Evolutionary conservation across 768 basidiomycete species (phyloP), one percentile per base, ranked within the genome.

Genomic region (Lyophyllum decastes): DNA sequence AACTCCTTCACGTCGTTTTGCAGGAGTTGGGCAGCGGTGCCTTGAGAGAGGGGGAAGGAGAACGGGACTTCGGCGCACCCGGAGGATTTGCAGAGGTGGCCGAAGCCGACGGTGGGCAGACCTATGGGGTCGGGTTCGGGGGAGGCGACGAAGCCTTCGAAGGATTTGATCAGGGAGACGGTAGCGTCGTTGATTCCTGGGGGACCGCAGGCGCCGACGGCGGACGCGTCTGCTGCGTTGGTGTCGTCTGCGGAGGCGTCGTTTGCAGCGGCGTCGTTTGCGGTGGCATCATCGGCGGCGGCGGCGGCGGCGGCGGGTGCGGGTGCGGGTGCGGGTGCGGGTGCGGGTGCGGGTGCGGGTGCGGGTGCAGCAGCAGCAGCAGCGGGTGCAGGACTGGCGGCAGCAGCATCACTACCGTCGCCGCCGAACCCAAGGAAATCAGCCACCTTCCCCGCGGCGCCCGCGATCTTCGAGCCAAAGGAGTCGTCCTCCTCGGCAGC

Each of bases 81-180:
- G 46, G 59, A 61, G 34, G 56, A 59, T 10, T 64, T 60, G 61
- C 70, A 71, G 17, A 65, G 64, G 57, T 71, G 70, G 1, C 68
- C 68, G 48, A 68, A 71, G n/a, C 70, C 70, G 40, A 70, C 70
- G 51, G 68, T 71, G 45, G 70, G 64, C 22, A 71, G 66, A 21
- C 68, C 70, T 52, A 70, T 70, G 19, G 70, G 70, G 61, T 71
- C 69, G 14, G 70, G 70, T 6, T 64, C 62, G 3, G 69, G 70
- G 14, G 62, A 57, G 12, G 62, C 27, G 22, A 70, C 70, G 60
- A 71, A 71, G 19, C 68, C 68, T 61, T 71, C 70, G 53, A 69
- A 70, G 26, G 61, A 49, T 57, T 71, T 64, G 49, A 71, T 69
- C 21, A 71, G 63, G 58, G 53, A 64, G 53, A 68, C 59, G 14